A percentile compares a stretch with the other conserved stretches of the same genome.
These are phyloP conservation scores for Globisporangium cederbergense DNA, from an alignment of 352 stramenopile genomes.

Conservation along the genomic window DNA sequence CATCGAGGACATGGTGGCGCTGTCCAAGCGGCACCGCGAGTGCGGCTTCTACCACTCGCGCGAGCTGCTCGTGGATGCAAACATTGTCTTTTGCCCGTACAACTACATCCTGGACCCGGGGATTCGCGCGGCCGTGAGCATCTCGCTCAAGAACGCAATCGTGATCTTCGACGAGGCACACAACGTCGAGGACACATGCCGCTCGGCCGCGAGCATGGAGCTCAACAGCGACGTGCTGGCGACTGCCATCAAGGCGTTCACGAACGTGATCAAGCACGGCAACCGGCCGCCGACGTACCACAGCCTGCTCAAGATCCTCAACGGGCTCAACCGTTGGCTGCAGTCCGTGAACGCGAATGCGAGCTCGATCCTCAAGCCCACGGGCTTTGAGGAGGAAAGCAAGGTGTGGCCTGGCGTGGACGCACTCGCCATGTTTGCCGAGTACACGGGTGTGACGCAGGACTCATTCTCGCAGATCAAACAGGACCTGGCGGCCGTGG, in stretches of 20 bases:
- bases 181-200: constrained; percentile 87
- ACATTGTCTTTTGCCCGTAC: constrained; percentile 88
- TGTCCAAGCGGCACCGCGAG: constrained; percentile 73
- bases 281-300: constrained; percentile 40
- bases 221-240: constrained; percentile 49
- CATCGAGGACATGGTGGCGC: constrained; percentile 74
- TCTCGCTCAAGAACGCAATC: constrained; percentile 73
- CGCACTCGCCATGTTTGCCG: constrained; percentile 65
- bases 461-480: constrained; percentile 45
- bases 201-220: constrained; percentile 72
- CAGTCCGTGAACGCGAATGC: constrained; percentile 40
- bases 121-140: constrained; percentile 65
- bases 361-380: constrained; percentile 40
- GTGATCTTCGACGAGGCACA: constrained; percentile 85
- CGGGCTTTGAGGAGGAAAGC: constrained; percentile 70
- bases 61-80: constrained; percentile 45
- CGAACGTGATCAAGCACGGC: constrained; percentile 60
- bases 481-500: constrained; percentile 39
- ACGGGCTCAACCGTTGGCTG: constrained; percentile 61
- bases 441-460: constrained; percentile 52
- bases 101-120: constrained; percentile 83
- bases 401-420: constrained; percentile 64
- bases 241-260: constrained; percentile 60
- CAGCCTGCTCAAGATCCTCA: constrained; percentile 57
- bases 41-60: constrained; percentile 77